Evolutionary conservation across 805 yeast genomes (phyloP), one percentile per base, ranked within the genome.

Genomic region (Saturnispora gosingensis): DNA sequence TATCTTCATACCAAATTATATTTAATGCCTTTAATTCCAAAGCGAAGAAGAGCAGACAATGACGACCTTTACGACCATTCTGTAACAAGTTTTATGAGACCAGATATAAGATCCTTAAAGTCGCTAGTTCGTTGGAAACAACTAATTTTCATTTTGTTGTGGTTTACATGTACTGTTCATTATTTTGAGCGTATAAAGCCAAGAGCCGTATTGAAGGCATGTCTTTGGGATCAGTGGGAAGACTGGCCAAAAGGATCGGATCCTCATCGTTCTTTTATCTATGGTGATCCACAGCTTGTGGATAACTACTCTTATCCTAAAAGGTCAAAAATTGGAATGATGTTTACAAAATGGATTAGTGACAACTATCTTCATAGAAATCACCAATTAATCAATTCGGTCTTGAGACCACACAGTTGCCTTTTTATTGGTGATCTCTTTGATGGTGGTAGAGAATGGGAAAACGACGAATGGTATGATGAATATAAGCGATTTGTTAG

Each of bases 231-330:
- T 2, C 64, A 63, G 0, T 85, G 91, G 90, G 88, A 83, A 57
- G 45, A 65, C 4, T 82, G 88, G 87, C 59, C 66, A 1, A 10
- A 38, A 9, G 52, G 45, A 7, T 43, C 64, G 2, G 50, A 53
- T n/a, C 69, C 69, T 5, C 58, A 59, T 49, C 61, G 58, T 40
- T 44, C 63, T 2, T 54, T 65, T 32, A 38, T 93, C 11, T 73
- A 88, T 35, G 98, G 97, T 0, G 99, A 93, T 63, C 99, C 99
- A 0, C 99, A 93, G 65, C 74, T 93, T 43, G 84, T 93, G 60
- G 99, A 93, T 62, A 84, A 74, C 25, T 80, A 85, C 66, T 85
- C 98, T 0, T 93, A 93, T 64, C 95, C 95, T 70, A 89, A 58
- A 79, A 83, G 18, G 56, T 69, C 42, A 25, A 18, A 50, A 71